Conservation (phyloP, 2,329 filamentous ascomycete species). For the Fusarium sp. region DNA sequence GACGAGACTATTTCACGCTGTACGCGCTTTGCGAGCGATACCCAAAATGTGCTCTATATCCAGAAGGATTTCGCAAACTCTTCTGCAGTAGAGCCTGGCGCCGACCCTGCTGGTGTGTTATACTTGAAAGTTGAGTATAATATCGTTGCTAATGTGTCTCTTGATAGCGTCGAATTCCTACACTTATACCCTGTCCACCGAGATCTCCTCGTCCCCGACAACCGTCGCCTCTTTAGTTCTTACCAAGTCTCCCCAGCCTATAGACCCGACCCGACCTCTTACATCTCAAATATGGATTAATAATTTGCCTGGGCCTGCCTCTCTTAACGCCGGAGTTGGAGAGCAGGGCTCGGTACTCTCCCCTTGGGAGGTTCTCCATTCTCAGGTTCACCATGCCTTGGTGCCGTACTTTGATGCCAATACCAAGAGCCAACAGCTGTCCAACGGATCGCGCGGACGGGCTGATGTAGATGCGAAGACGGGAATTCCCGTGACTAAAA, state of each 20-base stretch:
- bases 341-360: conserved; percentile 79
- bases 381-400: conserved; percentile 88
- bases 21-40: conserved; percentile 86
- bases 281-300: conserved; percentile 91
- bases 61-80: conserved; percentile 78
- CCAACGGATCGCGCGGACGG: conserved; percentile 72
- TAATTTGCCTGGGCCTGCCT: conserved; percentile 85
- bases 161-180: conserved; percentile 62
- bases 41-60: conserved; percentile 88
- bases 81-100: conserved; percentile 60
- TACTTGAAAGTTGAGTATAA: background rate
- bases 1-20: conserved; percentile 87
- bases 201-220: conserved; percentile 81
- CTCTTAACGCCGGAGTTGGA: conserved; percentile 70
- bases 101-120: conserved; percentile 55
- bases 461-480: conserved; percentile 91
- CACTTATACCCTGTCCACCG: conserved; percentile 80
- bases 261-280: conserved; percentile 84
- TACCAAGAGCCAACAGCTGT: conserved; percentile 79
- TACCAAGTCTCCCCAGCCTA: conserved; percentile 86
- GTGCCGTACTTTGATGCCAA: conserved; percentile 98
- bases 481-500: conserved; percentile 96
- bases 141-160: conserved; percentile 18
- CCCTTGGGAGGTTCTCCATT: conserved; percentile 91
- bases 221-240: conserved; percentile 88